Conservation (phyloP, 2,329 filamentous ascomycete species). For the Aspergillus clavatus region DNA sequence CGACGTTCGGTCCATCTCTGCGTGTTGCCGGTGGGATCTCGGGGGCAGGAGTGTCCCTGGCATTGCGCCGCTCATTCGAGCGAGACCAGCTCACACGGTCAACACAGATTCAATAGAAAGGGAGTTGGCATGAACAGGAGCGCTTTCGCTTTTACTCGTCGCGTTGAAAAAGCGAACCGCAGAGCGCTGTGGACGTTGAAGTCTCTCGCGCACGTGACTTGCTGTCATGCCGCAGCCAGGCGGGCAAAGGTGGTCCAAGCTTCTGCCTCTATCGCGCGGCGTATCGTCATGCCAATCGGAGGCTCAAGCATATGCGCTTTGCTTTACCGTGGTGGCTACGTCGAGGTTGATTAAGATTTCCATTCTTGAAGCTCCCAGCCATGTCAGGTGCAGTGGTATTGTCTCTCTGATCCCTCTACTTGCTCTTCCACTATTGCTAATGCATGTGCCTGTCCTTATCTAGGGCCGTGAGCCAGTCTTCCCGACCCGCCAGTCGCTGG, state of each 20-base stretch:
- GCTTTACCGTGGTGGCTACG: constrained; percentile 13
- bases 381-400: constrained; percentile 36
- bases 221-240: constrained; percentile 14
- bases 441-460: constrained; percentile 17
- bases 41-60: constrained; percentile 47
- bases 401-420: neutral
- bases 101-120: constrained; percentile 23
- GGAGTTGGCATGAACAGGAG: constrained; percentile 24
- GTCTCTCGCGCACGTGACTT: constrained; percentile 27
- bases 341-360: constrained; percentile 6
- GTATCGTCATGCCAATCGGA: constrained; percentile 26
- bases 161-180: constrained; percentile 16
- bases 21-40: constrained; percentile 42
- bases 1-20: constrained; percentile 40
- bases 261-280: constrained; percentile 22
- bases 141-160: constrained; percentile 19
- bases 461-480: constrained; percentile 96
- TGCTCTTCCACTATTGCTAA: constrained; percentile 3
- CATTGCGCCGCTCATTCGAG: constrained; percentile 43
- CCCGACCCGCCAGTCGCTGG: constrained; percentile 93
- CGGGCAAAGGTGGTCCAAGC: constrained; percentile 17
- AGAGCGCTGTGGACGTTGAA: constrained; percentile 21
- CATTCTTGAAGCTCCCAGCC: constrained; percentile 10
- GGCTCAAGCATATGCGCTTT: constrained; percentile 9
- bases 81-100: constrained; percentile 32